Conservation (phyloP, 2,329 filamentous ascomycete species). For the Neurospora crassa region DNA sequence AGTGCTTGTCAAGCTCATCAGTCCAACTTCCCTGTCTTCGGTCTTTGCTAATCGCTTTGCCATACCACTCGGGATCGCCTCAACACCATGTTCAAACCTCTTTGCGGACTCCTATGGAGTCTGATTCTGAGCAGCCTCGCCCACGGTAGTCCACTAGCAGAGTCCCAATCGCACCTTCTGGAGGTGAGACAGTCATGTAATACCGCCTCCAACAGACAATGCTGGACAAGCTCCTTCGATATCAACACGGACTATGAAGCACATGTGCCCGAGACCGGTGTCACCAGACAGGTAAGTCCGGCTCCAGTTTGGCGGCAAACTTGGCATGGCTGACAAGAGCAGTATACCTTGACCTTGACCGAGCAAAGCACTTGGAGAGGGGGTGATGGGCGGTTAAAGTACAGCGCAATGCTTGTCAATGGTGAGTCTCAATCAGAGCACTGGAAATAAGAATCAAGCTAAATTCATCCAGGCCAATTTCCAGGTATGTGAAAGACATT, state of each 20-base stretch:
- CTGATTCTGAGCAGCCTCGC: background rate
- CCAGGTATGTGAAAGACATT: constrained; percentile 4
- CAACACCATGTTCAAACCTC: background rate
- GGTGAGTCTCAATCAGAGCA: constrained; percentile 6
- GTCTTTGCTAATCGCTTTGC: background rate
- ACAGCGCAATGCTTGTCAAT: constrained; percentile 18
- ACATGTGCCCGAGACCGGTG: constrained; percentile 12
- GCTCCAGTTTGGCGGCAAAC: background rate
- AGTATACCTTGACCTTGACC: constrained; percentile 17
- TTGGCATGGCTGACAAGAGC: background rate
- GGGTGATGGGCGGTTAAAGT: constrained; percentile 14
- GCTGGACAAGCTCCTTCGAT: constrained; percentile 16
- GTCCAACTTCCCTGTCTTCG: background rate
- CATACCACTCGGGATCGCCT: background rate
- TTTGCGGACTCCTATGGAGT: background rate
- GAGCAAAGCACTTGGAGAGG: constrained; percentile 14
- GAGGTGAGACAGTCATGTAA: constrained; percentile 13
- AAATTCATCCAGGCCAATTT: constrained; percentile 8
- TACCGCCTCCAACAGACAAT: constrained; percentile 15
- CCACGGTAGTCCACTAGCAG: background rate
- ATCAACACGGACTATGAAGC: constrained; percentile 18
- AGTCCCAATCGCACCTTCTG: background rate
- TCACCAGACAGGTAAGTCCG: constrained; percentile 13
- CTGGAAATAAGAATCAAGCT: background rate
- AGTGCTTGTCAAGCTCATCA: background rate